These are phyloP conservation scores for Fomitopsis pulvina DNA, from an alignment of 768 basidiomycete genomes.

Conservation along the genomic window DNA sequence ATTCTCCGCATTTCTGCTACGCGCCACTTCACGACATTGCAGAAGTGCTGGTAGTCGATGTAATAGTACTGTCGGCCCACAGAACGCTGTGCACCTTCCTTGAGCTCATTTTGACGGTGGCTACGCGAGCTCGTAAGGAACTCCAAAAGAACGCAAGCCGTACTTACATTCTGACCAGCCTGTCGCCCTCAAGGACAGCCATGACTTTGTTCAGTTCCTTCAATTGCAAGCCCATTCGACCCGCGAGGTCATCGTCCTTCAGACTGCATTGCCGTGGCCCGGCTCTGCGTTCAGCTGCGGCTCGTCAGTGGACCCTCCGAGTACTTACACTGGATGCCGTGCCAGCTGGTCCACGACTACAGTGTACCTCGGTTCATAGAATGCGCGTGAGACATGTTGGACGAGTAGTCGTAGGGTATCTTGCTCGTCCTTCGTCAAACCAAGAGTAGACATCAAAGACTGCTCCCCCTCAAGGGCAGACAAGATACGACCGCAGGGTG, in stretches of 20 bases:
- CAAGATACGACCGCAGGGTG: no score
- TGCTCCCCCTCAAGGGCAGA: no score
- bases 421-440: conserved; percentile 64
- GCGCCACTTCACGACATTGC: conserved; percentile 97
- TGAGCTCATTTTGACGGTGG: conserved; percentile 86
- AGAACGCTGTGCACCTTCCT: conserved; percentile 83
- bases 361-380: conserved; percentile 90
- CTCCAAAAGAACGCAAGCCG: neutral
- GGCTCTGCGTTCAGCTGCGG: conserved; percentile 1
- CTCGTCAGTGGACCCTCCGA: conserved; percentile 8
- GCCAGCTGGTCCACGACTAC: conserved; percentile 93
- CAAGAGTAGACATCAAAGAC: conserved; percentile 20
- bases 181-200: conserved; percentile 72
- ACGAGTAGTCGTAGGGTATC: conserved; percentile 82
- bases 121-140: conserved; percentile 31
- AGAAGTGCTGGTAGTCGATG: conserved; percentile 92
- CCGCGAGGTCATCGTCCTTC: conserved; percentile 92
- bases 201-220: conserved; percentile 90
- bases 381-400: conserved; percentile 87
- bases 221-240: conserved; percentile 80
- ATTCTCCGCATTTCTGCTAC: conserved; percentile 87
- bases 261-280: conserved; percentile 42
- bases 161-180: conserved; percentile 70
- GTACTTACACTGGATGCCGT: conserved; percentile 88
- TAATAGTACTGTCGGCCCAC: conserved; percentile 92